Evolutionary conservation across 2,329 filamentous ascomycete genomes (phyloP), one percentile per base, ranked within the genome.

Genomic region (Sphaerulina musiva): DNA sequence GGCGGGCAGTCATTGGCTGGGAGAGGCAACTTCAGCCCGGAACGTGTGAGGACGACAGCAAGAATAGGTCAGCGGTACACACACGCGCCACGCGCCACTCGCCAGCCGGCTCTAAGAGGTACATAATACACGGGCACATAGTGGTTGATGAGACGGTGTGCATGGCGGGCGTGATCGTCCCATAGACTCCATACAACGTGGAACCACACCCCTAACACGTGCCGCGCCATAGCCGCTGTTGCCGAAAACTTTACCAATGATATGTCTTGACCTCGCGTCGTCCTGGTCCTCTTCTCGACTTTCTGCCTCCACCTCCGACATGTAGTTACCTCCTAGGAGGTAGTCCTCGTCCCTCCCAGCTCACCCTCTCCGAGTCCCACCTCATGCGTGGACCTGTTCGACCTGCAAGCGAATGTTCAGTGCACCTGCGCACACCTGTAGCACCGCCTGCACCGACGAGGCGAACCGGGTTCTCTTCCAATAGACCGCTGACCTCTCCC

Each of bases 391-490:
- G 40, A 42, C 41, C 8, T 44, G 7, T 12, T 12, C 20, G 14
- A 23, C 41, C 17, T 44, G 41, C 41, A 44, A 29, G 41, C 41
- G 41, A 44, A 44, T 44, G 41, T 44, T 44, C 41, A 44, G 41
- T 23, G 41, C 41, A 11, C 20, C 41, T 44, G 14, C 14, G 41
- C 23, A 20, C 23, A 20, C 26, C 14, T 44, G 41, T 26, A 26
- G 26, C 41, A 44, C 10, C 14, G 17, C 23, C 26, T 26, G 26
- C 26, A 26, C 6, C 14, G 10, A 23, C 20, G 10, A 29, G 41
- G 17, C 41, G 41, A 44, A 44, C 41, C 41, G 41, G 41, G 41
- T 44, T 44, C 7, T 11, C 20, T 44, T 29, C 41, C 10, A 12
- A 36, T 10, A 36, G 34, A 36, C 9, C 7, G 34, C 9, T 3